Conservation (phyloP, 139 green algal genomes). For the Tetraselmis chui region DNA sequence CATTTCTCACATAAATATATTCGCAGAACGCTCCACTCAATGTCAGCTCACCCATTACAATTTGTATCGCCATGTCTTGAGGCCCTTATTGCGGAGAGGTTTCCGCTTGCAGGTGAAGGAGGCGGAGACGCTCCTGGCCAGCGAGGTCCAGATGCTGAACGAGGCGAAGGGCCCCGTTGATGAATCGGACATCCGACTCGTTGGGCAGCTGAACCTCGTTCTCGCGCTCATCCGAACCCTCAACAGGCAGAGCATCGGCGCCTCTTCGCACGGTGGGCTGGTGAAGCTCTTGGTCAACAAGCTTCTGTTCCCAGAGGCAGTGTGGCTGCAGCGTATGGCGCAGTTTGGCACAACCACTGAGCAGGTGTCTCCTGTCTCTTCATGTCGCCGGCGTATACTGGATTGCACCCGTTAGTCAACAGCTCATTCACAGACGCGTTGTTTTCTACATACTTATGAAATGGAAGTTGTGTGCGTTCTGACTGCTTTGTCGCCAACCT, state of each 20-base stretch:
- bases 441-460: no score
- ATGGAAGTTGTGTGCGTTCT: no score
- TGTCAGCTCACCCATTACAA: no score
- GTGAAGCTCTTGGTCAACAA: conserved; percentile 38
- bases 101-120: no score
- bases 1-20: no score
- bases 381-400: not conserved
- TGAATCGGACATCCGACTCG: conserved; percentile 15
- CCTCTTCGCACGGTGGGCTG: conserved; percentile 21
- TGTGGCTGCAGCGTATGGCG: conserved; percentile 4
- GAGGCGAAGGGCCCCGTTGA: conserved; percentile 6
- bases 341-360: no score
- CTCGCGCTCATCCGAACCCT: conserved; percentile 33
- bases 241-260: conserved; percentile 30
- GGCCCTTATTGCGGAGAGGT: no score
- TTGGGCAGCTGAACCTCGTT: conserved; percentile 34
- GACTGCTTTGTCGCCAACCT: not conserved
- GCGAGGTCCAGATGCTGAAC: conserved; percentile 15
- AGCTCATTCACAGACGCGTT: conserved; percentile 5
- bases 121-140: conserved; percentile 14
- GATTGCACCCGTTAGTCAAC: conserved; percentile 50
- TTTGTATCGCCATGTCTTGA: no score
- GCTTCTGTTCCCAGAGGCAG: not conserved
- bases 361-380: not conserved
- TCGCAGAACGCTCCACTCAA: no score